Percentiles rank a stretch among this genome's conserved stretches.
phyloP scores from a whole-genome alignment of 2,329 filamentous ascomycete species.

The Akanthomyces muscarius region DNA sequence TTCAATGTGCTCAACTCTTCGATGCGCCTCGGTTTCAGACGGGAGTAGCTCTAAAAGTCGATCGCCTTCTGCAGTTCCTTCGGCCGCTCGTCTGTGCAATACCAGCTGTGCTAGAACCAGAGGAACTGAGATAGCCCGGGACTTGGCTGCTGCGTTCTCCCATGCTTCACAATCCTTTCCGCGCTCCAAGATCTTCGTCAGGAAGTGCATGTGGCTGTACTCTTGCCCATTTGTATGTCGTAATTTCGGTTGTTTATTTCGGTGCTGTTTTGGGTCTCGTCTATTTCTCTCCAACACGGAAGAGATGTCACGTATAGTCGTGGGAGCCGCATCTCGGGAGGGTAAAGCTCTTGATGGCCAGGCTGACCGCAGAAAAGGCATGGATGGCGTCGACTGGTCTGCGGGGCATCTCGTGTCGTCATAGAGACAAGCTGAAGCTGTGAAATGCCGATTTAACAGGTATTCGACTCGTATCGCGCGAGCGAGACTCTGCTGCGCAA shows the following conservation, averaged over 20 bases:
- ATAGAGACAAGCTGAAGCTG: not conserved
- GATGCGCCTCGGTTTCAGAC: constrained; percentile 23
- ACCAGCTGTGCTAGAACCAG: constrained; percentile 5
- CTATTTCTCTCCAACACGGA: not conserved
- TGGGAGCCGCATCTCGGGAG: not conserved
- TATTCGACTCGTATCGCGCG: not conserved
- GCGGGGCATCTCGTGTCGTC: not conserved
- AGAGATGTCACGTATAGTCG: not conserved
- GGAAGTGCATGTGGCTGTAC: not conserved
- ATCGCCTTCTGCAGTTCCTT: not conserved
- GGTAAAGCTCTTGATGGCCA: not conserved
- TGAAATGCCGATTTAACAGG: not conserved
- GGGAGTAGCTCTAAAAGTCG: constrained; percentile 26
- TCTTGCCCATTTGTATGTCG: not conserved
- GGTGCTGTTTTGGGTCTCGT: not conserved
- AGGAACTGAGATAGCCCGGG: not conserved
- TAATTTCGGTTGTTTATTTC: not conserved
- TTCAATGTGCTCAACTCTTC: constrained; percentile 20
- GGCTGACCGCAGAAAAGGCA: not conserved
- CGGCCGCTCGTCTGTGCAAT: not conserved
- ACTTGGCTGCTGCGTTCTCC: not conserved
- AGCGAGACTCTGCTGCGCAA: not conserved
- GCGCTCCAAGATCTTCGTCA: constrained; percentile 9
- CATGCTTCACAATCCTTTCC: not conserved
- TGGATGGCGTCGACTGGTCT: not conserved